Evolutionary conservation across 2,329 filamentous ascomycete genomes (phyloP), one percentile per base, ranked within the genome.

Genomic region (Neofusicoccum ribis): DNA sequence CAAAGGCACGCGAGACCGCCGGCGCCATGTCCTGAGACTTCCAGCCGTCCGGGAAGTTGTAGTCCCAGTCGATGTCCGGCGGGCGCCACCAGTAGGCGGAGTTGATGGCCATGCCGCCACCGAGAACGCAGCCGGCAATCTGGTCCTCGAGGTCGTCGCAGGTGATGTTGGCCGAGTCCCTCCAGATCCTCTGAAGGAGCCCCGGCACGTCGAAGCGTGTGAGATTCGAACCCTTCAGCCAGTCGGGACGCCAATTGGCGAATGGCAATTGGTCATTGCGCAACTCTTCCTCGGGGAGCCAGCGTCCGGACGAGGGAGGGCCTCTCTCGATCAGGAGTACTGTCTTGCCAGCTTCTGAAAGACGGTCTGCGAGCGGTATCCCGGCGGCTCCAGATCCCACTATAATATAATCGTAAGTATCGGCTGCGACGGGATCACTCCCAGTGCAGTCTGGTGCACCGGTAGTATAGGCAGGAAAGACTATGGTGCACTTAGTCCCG

Each of bases 1-100:
- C 78, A 73, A 91, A 92, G 5, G 89, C 86, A 49, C 86, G 84
- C 34, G 84, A 77, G 5, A 88, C 85, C 1, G 89, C 85, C 27
- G 79, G 73, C 66, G 79, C 78, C 73, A 92, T 84, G 69, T 92
- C 88, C 6, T 78, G 73, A 17, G 86, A 82, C 75, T 89, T 88
- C 90, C 90, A 93, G 36, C 89, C 90, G 1, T 78, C 68, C 0
- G 90, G 90, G 79, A 91, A 93, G 74, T 90, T 89, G 73, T 85
- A 83, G 73, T 92, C 88, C 81, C 89, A 92, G 73, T 92, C 90
- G 7, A 79, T 74, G 5, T 84, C 81, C 66, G 88, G 85, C 0
- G 90, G 83, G 74, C 85, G 87, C 83, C 87, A 89, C 85, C 87
- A 91, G 39, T 91, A 80, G 49, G 87, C 88, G 59, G 89, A 85